Conservation (phyloP, 306 rosid genomes). For the Ochetophila trinervis region DNA sequence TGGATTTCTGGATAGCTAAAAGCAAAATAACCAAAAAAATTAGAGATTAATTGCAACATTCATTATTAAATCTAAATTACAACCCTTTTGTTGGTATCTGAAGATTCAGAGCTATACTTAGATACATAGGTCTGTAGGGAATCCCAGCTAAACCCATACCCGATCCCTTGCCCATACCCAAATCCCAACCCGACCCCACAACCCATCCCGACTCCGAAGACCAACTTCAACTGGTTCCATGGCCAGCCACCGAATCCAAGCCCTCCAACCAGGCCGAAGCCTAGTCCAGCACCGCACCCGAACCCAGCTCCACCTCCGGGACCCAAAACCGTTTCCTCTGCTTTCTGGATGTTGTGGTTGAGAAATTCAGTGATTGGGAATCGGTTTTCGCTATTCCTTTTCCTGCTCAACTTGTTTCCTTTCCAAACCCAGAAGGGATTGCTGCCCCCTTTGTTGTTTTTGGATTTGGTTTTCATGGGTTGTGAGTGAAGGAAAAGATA, state of each 20-base stretch:
- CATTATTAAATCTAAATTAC: not conserved
- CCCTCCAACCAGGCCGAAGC: too few species aligned
- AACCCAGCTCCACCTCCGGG: constrained; percentile 36
- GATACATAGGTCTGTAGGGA: constrained; percentile 21
- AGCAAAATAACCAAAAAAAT: too few species aligned
- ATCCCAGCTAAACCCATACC: constrained; percentile 26
- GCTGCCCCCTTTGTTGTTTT: too few species aligned
- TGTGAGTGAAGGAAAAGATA: too few species aligned
- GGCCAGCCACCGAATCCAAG: too few species aligned
- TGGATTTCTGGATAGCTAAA: too few species aligned
- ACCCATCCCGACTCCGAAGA: constrained; percentile 34
- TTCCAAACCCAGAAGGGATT: too few species aligned
- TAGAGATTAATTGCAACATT: too few species aligned
- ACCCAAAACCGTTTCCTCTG: constrained; percentile 21
- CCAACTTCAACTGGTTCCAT: constrained; percentile 18
- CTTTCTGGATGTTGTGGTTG: constrained; percentile 2
- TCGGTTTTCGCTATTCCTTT: not conserved
- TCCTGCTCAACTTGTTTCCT: too few species aligned
- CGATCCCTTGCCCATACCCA: constrained; percentile 39
- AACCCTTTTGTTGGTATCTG: constrained; percentile 1
- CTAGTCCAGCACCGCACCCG: constrained; percentile 2
- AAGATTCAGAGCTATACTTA: not conserved
- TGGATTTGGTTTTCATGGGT: too few species aligned
- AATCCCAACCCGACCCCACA: constrained; percentile 35
- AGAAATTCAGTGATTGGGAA: constrained; percentile 14